Evolutionary conservation across 164 flowering plant species (phyloP).

Genomic region (Tinospora cordifolia): DNA sequence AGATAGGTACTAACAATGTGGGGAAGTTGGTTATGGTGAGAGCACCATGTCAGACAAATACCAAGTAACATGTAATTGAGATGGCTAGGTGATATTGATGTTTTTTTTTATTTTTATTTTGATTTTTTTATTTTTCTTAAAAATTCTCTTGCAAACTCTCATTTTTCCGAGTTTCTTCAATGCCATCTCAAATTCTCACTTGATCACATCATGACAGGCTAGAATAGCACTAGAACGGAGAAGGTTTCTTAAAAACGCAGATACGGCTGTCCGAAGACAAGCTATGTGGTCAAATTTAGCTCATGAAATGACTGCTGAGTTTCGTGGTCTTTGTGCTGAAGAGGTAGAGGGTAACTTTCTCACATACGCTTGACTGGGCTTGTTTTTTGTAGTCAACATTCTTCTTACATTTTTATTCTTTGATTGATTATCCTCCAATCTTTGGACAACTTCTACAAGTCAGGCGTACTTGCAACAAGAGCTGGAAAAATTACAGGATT

Average conservation of each 20-base stretch:
- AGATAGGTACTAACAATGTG: too few relatives aligned
- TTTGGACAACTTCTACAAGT: constrained; percentile 19
- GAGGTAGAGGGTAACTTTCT: constrained; percentile 53
- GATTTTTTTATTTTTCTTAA: too few relatives aligned
- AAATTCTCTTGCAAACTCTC: too few relatives aligned
- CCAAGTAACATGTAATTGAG: too few relatives aligned
- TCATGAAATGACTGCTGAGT: constrained; percentile 99
- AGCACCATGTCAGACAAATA: too few relatives aligned
- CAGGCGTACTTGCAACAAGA: constrained; percentile 99
- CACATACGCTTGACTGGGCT: neutral
- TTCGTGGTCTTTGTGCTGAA: constrained; percentile 98
- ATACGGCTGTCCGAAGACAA: constrained; percentile 84
- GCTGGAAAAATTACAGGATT: constrained; percentile 86
- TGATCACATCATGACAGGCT: constrained; percentile 44
- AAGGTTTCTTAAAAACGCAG: constrained; percentile 83
- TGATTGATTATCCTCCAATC: neutral
- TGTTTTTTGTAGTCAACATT: neutral
- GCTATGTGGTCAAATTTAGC: constrained; percentile 96
- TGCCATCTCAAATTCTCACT: neutral
- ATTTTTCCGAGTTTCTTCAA: too few relatives aligned
- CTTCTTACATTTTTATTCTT: neutral
- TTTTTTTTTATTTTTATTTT: too few relatives aligned
- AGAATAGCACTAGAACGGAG: constrained; percentile 93
- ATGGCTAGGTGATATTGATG: too few relatives aligned
- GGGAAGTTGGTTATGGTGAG: too few relatives aligned